Conservation (phyloP, 1,284 basidiomycete genomes). For the Limonomyces culmigenus region DNA sequence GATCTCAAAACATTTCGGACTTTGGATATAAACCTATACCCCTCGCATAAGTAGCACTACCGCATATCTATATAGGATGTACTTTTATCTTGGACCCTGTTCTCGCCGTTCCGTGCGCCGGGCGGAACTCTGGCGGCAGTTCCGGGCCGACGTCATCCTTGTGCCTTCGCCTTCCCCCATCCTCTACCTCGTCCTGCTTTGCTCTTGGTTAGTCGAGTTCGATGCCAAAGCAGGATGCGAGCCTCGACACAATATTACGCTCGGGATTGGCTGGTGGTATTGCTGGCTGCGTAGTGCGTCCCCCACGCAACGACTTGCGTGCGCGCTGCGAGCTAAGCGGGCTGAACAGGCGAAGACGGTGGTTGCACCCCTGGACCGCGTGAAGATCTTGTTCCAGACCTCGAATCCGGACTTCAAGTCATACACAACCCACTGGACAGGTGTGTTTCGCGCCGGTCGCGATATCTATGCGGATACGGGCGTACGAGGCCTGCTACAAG, state of each 20-base stretch:
- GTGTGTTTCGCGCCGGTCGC: slow-evolving; percentile 68
- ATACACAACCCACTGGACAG: slow-evolving; percentile 81
- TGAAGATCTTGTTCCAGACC: slow-evolving; percentile 98
- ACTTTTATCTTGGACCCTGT: too few relatives aligned
- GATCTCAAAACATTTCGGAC: too few relatives aligned
- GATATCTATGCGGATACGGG: slow-evolving; percentile 70
- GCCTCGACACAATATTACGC: slow-evolving; percentile 26
- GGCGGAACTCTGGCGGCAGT: too few relatives aligned
- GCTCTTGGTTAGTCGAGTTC: too few relatives aligned
- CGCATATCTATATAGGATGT: too few relatives aligned
- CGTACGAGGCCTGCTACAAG: slow-evolving; percentile 76
- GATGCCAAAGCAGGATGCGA: too few relatives aligned
- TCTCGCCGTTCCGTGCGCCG: too few relatives aligned
- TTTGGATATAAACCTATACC: too few relatives aligned
- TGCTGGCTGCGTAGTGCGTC: slow-evolving; percentile 82
- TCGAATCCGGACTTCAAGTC: slow-evolving; percentile 90
- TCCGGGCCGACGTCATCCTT: too few relatives aligned
- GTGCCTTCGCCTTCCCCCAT: too few relatives aligned
- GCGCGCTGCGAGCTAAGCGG: slow-evolving; percentile 2
- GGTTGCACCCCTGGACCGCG: slow-evolving; percentile 92
- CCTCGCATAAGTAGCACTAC: too few relatives aligned
- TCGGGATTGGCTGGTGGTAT: slow-evolving; percentile 84
- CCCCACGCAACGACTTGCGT: slow-evolving; percentile 5
- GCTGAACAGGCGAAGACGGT: slow-evolving; percentile 83
- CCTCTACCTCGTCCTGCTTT: too few relatives aligned